Evolutionary conservation across 2,329 filamentous ascomycete species (phyloP), one percentile per base, ranked within the genome.

Genomic region (Penicillium fuscoglaucum): DNA sequence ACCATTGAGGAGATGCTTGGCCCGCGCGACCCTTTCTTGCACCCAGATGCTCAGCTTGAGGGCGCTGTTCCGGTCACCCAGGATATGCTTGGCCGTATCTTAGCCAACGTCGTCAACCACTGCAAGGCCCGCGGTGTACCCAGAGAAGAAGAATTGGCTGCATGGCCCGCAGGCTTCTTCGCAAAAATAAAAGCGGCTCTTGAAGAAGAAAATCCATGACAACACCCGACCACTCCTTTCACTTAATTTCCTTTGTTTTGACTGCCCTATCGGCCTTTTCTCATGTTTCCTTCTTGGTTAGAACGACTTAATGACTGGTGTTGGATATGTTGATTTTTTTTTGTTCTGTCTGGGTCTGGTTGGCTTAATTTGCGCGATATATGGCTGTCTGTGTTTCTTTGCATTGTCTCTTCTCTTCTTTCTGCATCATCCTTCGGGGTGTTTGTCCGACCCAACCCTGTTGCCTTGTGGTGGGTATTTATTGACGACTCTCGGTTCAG

Each of bases 31-130:
- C 76, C 79, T 2, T 88, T 84, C 64, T 68, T 87, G 55, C 82
- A 85, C 61, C 85, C 86, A 0, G 84, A 87, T 51, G 72, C 74
- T 5, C 73, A 75, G 45, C 69, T 76, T 12, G 72, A 77, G 26
- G 78, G 78, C 39, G 76, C 72, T 57, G 82, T 80, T 52, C 79
- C 72, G 58, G 83, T 82, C 61, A 84, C 73, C 13, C 80, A 86
- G 68, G 83, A 86, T n/a, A 76, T 87, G 68, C 75, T 88, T 5
- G 81, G 78, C 2, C 80, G 84, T 61, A 84, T 88, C 33, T 79
- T 88, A 61, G 78, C 79, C 52, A 83, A 83, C 48, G 84, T 88
- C 17, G 81, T 85, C 4, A 81, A 85, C 59, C 81, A 86, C 61
- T 87, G 85, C 67, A 75, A 80, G 31, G 82, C 82, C 26, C 82